Conservation (phyloP, 768 basidiomycete genomes). For the Termitomyces sp. region DNA sequence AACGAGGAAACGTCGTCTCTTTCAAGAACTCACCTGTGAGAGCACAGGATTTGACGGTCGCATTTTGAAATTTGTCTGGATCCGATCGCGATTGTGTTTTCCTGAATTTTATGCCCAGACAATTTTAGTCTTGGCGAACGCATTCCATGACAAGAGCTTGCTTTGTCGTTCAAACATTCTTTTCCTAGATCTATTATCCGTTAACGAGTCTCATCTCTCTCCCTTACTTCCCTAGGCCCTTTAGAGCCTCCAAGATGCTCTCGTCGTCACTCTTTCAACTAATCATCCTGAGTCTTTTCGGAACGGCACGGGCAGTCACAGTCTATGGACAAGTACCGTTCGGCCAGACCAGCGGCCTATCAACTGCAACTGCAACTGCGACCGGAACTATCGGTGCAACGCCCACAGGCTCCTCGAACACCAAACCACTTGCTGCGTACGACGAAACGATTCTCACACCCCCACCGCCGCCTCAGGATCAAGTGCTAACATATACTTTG, state of each 20-base stretch:
- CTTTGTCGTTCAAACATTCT: neutral
- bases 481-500: slow-evolving; percentile 37
- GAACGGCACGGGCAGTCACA: slow-evolving; percentile 17
- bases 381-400: slow-evolving; percentile 7
- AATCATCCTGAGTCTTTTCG: neutral
- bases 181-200: neutral
- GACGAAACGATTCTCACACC: slow-evolving; percentile 44
- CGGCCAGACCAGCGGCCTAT: slow-evolving; percentile 1
- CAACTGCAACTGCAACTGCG: slow-evolving; percentile 10
- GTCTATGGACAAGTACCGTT: slow-evolving; percentile 27
- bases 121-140: neutral
- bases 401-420: slow-evolving; percentile 17
- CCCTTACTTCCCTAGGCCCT: neutral
- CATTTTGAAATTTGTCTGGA: neutral
- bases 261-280: neutral
- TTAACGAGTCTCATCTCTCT: neutral
- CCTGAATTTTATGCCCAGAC: neutral
- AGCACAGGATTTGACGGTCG: neutral
- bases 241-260: neutral
- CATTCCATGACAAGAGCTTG: neutral
- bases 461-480: slow-evolving; percentile 42
- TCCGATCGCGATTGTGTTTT: neutral
- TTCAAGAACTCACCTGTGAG: neutral
- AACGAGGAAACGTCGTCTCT: neutral
- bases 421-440: slow-evolving; percentile 39